Conservation (phyloP, 495 filamentous ascomycete species). For the Entonaema liquescens region DNA sequence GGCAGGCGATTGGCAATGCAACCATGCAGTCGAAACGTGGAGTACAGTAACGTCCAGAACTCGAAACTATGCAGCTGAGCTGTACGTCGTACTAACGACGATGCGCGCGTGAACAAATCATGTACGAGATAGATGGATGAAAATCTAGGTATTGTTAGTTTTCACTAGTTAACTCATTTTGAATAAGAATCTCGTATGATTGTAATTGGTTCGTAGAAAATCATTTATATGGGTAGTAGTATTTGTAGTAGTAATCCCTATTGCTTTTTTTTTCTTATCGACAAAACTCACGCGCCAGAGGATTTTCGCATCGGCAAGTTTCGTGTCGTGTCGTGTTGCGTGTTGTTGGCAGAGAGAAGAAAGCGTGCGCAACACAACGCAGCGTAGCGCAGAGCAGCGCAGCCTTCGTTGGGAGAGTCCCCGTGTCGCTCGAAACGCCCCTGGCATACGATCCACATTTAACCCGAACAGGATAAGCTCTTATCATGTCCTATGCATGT, state of each 20-base stretch:
- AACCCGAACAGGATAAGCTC: conserved; percentile 28
- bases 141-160: too few species aligned
- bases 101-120: conserved; percentile 1
- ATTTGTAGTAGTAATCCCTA: not conserved
- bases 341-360: not conserved
- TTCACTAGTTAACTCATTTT: too few species aligned
- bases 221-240: not conserved
- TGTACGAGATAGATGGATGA: not conserved
- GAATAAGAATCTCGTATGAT: not conserved
- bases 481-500: conserved; percentile 36
- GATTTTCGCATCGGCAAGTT: conserved; percentile 28
- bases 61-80: not conserved
- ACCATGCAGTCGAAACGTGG: not conserved
- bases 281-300: not conserved
- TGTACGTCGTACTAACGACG: conserved; percentile 1
- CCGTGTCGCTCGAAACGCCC: conserved; percentile 15
- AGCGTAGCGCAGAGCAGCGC: not conserved
- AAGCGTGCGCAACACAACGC: not conserved
- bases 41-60: not conserved
- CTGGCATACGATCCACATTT: conserved; percentile 25
- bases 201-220: not conserved
- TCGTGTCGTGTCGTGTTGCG: conserved; percentile 19
- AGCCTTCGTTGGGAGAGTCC: conserved; percentile 14
- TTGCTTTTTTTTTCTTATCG: not conserved
- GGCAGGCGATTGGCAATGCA: not conserved